These are phyloP conservation scores for Taxillus chinensis DNA, from an alignment of 164 flowering plant species.

Conservation along the genomic window DNA sequence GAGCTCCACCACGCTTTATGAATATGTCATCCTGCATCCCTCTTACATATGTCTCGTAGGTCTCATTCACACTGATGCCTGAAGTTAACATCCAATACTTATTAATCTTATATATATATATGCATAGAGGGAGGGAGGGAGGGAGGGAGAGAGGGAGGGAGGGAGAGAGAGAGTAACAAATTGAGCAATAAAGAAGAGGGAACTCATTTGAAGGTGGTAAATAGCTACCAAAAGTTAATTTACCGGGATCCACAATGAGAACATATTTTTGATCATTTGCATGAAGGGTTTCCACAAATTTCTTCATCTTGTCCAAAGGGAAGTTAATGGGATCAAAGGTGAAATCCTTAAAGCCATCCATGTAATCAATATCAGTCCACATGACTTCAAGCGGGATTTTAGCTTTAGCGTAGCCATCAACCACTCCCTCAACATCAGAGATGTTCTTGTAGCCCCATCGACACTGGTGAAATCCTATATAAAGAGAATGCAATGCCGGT, in stretches of 20 bases:
- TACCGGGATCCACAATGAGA: conserved; percentile 76
- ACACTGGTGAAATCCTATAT: conserved; percentile 81
- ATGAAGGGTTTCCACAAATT: conserved; percentile 52
- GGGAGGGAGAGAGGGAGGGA: too few relatives aligned
- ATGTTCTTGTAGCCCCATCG: conserved; percentile 69
- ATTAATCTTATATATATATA: too few relatives aligned
- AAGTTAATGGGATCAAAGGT: conserved; percentile 74
- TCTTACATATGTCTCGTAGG: conserved; percentile 47
- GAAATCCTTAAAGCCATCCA: conserved; percentile 77
- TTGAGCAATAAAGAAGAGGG: too few relatives aligned
- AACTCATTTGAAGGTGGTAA: too few relatives aligned
- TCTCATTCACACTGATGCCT: conserved; percentile 58
- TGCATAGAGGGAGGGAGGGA: too few relatives aligned
- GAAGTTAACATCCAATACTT: not conserved
- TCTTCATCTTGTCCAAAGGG: conserved; percentile 40
- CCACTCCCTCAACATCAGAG: conserved; percentile 54
- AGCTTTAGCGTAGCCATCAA: conserved; percentile 69
- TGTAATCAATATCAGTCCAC: conserved; percentile 90
- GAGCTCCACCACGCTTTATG: conserved; percentile 44
- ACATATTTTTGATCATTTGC: conserved; percentile 59
- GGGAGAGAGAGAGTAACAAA: too few relatives aligned
- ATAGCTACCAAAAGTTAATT: not conserved
- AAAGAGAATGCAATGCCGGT: not conserved
- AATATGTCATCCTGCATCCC: conserved; percentile 57
- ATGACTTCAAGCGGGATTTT: conserved; percentile 77